These are phyloP conservation scores for Syzygium aqueum DNA, from an alignment of 345 rosid species.

Conservation along the genomic window DNA sequence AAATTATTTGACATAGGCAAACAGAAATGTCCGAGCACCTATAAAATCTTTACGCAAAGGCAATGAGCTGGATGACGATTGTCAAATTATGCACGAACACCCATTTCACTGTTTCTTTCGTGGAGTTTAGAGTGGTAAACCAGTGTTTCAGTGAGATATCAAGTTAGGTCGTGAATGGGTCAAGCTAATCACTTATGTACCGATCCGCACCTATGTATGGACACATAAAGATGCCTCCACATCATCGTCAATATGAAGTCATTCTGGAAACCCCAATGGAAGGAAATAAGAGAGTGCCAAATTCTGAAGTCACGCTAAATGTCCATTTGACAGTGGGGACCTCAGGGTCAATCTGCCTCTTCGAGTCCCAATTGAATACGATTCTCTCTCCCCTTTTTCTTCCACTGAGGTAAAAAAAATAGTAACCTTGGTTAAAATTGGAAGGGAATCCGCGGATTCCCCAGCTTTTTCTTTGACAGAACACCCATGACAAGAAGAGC, in stretches of 20 bases:
- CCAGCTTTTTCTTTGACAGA: background rate
- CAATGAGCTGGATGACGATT: background rate
- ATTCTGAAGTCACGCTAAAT: background rate
- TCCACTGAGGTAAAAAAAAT: background rate
- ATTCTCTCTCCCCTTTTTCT: background rate
- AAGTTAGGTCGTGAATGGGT: background rate
- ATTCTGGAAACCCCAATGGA: background rate
- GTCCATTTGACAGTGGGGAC: background rate
- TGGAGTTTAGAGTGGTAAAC: background rate
- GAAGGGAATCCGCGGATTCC: background rate
- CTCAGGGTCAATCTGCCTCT: background rate
- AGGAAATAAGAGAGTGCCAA: background rate
- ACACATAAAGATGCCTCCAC: background rate
- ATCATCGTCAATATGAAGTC: background rate
- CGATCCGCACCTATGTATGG: background rate
- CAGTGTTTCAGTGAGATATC: background rate
- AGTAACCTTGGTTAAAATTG: background rate
- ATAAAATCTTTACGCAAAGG: background rate
- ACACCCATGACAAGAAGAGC: background rate
- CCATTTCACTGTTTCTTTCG: background rate
- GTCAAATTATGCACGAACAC: background rate
- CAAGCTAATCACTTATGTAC: background rate
- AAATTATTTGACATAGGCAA: background rate
- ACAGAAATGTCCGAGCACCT: background rate
- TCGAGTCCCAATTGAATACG: background rate